Evolutionary conservation across 768 basidiomycete species (phyloP), one percentile per base, ranked within the genome.

Genomic region (Leucocoprinus leucothites): DNA sequence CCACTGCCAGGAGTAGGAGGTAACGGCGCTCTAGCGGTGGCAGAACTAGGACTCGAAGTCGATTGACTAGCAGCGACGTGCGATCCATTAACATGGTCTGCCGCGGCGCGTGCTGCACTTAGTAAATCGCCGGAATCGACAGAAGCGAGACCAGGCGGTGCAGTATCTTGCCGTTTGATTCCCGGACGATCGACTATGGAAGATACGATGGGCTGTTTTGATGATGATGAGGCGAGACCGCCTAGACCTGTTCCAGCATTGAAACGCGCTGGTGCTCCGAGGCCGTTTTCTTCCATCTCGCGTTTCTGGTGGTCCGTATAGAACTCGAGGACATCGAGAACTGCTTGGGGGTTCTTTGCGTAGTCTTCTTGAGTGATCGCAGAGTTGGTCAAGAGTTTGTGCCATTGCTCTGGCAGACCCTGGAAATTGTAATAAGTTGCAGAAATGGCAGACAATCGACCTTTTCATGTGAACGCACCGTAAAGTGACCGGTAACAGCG

Each of bases 401-500:
- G 91, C 96, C 96, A 99, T 76, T 96, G 93, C 53, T 97, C 94
- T 9, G 96, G 96, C 69, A 99, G 84, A 55, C 96, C 96, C 93
- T 94, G 44, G 2, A 60, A 25, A 43, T 26, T 38, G 50, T 24
- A 35, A 19, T 48, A 36, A 53, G 38, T 51, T 44, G 46, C 35
- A 47, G 51, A 49, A 41, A 50, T 19, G 40, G 22, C 35, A 48
- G 25, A 26, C 14, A n/a, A 40, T 26, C 24, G 16, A 51, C 18
- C n/a, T 35, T 48, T 24, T 56, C 26, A 38, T 35, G 31, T 11
- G 11, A 31, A 79, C 90, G 62, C 64, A 91, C 93, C 14, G 95
- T 98, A 70, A 99, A 99, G 14, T 86, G 93, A 9, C 96, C 96
- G 40, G 89, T 89, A 42, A 91, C 77, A 1, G 94, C 91, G 72